Evolutionary conservation across 2,329 filamentous ascomycete species (phyloP).

Genomic region (Nothophoma quercina): DNA sequence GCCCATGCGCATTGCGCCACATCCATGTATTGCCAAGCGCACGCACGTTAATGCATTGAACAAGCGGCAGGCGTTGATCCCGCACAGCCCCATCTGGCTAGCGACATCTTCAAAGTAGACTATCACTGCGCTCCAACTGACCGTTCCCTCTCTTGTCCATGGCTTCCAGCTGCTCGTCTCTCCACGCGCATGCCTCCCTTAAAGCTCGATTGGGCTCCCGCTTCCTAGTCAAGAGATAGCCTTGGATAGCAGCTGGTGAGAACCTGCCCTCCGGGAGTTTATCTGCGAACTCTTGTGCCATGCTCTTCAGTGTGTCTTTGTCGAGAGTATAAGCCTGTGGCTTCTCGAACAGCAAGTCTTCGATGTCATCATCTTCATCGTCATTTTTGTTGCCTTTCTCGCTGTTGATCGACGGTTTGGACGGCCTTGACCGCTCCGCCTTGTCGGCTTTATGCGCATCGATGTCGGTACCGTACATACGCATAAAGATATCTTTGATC

Average conservation of each 20-base stretch:
- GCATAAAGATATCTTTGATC: conserved; percentile 52
- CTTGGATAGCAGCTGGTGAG: conserved; percentile 62
- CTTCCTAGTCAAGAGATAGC: conserved; percentile 60
- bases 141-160: not conserved
- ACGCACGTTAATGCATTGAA: not conserved
- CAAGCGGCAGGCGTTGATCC: not conserved
- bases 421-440: not conserved
- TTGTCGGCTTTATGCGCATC: not conserved
- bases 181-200: conserved; percentile 54
- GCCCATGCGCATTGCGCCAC: conserved; percentile 5
- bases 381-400: not conserved
- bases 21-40: conserved; percentile 8
- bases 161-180: conserved; percentile 12
- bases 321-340: conserved; percentile 23
- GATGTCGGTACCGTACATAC: conserved; percentile 46
- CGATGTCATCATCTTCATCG: conserved; percentile 15
- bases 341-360: conserved; percentile 14
- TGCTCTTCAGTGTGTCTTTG: conserved; percentile 43
- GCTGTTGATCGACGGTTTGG: not conserved
- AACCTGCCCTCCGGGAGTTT: conserved; percentile 57
- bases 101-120: not conserved
- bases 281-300: conserved; percentile 57
- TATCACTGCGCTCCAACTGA: not conserved
- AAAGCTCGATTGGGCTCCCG: conserved; percentile 57
- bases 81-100: conserved; percentile 1